phyloP scores from a whole-genome alignment of 345 rosid genomes.

The Eucalyptus marginata region DNA sequence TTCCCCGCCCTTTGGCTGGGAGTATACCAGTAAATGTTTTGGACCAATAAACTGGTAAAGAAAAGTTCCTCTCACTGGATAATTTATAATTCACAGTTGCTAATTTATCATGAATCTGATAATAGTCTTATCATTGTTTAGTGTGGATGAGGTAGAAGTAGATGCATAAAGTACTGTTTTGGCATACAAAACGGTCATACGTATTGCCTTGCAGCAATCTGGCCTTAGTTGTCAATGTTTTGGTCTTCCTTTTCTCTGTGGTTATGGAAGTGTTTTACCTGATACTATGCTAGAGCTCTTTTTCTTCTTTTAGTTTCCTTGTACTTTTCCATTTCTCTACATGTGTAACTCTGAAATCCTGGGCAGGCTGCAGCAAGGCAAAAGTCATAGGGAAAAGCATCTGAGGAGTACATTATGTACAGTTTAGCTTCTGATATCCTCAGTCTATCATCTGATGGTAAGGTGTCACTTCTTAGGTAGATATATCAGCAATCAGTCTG shows the following conservation, averaged over 20 bases:
- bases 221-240: not conserved
- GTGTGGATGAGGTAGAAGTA: not conserved
- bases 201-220: not conserved
- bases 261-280: not conserved
- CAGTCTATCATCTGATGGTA: not conserved
- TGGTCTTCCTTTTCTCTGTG: not conserved
- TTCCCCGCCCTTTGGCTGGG: not conserved
- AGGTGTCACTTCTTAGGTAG: not conserved
- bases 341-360: not conserved
- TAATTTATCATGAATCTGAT: not conserved
- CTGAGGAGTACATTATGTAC: not conserved
- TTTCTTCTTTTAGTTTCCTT: not conserved
- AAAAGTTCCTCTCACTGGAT: not conserved
- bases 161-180: not conserved
- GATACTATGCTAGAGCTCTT: not conserved
- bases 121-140: not conserved
- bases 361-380: constrained; percentile 7
- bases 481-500: not conserved
- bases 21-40: not conserved
- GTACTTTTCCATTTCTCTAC: not conserved
- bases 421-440: not conserved
- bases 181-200: not conserved
- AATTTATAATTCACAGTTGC: not conserved
- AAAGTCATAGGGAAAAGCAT: not conserved
- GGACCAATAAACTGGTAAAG: not conserved